Evolutionary conservation across 805 yeast genomes (phyloP), one percentile per base, ranked within the genome.

Genomic region (Cyberlindnera meyerae): DNA sequence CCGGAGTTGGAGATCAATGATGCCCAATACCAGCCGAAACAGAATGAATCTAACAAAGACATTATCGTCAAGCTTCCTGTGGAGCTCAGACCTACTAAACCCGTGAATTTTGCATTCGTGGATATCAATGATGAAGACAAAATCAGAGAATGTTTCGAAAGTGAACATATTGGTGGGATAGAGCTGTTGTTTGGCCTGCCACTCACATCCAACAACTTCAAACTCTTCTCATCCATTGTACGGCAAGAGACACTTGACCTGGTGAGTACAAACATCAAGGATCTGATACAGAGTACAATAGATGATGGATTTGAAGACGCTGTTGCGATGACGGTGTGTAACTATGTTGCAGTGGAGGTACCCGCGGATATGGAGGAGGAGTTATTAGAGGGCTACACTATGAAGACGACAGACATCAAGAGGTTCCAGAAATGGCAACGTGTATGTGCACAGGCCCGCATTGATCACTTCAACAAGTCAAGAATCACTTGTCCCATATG

Each of bases 401-500:
- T 31, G 6, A 32, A 34, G 18, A 24, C 34, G 6, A 14, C 17
- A 15, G 26, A 33, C 18, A 27, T 26, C n/a, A 14, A 7, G 8
- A 11, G 11, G 8, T 39, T 27, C 28, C 26, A 27, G 18, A 6
- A 18, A 12, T 24, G 41, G 31, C 16, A 37, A 7, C 40, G 48
- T 3, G 55, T 55, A 37, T 55, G 64, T 38, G 24, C 43, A 11
- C n/a, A 39, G 4, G 51, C 50, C 4, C 47, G 54, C 14, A 28
- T 40, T 11, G 35, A 48, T 1, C 55, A 57, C 11, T 71, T 70
- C 43, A 42, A 61, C 6, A 36, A 40, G 11, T 45, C 49, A 9
- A 66, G 77, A 6, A 73, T 68, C 42, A 47, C 58, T 4, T 79
- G 84, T 52, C 72, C 70, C n/a, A 75, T 79, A 1, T 79, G 85